Conservation (phyloP, 352 stramenopile species). For the Phytopythium montanum region DNA sequence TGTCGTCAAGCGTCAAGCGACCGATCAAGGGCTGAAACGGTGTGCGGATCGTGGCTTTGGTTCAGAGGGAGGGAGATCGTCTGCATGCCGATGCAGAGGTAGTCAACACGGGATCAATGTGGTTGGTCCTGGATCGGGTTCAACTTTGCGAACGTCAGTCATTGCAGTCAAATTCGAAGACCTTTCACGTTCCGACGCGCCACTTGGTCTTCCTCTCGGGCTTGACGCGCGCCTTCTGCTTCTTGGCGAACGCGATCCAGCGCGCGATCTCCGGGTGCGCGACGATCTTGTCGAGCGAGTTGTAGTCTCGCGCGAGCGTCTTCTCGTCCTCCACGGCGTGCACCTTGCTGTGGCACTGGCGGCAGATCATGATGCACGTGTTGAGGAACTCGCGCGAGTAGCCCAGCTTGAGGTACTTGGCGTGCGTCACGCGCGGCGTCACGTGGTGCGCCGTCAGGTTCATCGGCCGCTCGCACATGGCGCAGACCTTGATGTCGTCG, state of each 20-base stretch:
- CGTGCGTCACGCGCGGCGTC: slow-evolving; percentile 84
- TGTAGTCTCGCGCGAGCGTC: slow-evolving; percentile 88
- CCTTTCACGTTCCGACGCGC: slow-evolving; percentile 33
- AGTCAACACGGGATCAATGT: too few species aligned
- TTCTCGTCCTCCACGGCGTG: slow-evolving; percentile 89
- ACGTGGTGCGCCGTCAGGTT: slow-evolving; percentile 92
- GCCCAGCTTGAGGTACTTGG: slow-evolving; percentile 75
- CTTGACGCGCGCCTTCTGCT: slow-evolving; percentile 78
- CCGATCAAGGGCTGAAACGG: background rate
- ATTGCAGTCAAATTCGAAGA: background rate
- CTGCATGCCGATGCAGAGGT: too few species aligned
- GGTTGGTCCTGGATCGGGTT: too few species aligned
- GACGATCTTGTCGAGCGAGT: slow-evolving; percentile 91
- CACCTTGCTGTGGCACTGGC: slow-evolving; percentile 90
- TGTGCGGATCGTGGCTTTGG: background rate
- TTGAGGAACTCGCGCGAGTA: slow-evolving; percentile 79
- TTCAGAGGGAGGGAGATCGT: too few species aligned
- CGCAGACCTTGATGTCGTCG: slow-evolving; percentile 38
- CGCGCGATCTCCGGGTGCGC: slow-evolving; percentile 78
- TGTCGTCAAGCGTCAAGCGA: background rate
- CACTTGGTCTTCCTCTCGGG: slow-evolving; percentile 61
- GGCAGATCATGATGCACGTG: slow-evolving; percentile 88
- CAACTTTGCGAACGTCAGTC: too few species aligned
- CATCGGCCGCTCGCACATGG: slow-evolving; percentile 91
- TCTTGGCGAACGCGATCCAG: slow-evolving; percentile 89